Percentiles rank a stretch among this genome's conserved stretches.
Evolutionary conservation across 257 asterid species (phyloP).

Genomic region (Thymus mandschuricus): DNA sequence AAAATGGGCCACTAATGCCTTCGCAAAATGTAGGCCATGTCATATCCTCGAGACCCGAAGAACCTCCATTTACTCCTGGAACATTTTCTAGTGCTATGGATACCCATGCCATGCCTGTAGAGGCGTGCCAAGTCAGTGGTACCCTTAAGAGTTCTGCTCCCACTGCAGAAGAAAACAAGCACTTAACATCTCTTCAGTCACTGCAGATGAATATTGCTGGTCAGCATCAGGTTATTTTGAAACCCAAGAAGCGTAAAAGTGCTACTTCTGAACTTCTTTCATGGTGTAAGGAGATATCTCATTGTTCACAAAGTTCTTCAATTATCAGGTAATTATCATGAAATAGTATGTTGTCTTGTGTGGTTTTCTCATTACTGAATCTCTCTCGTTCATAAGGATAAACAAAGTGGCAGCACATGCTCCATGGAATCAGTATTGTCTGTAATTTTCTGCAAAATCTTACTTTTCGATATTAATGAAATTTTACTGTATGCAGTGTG

Average conservation of each 20-base stretch:
- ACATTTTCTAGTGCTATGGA: constrained; percentile 50
- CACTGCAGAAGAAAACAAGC: constrained; percentile 34
- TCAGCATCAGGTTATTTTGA: constrained; percentile 44
- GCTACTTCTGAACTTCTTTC: constrained; percentile 54
- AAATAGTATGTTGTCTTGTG: constrained; percentile 7
- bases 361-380: neutral
- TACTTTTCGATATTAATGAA: constrained; percentile 33
- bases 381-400: neutral
- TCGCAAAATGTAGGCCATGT: constrained; percentile 43
- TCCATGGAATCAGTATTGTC: constrained; percentile 7
- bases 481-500: constrained; percentile 54
- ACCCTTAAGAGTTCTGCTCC: constrained; percentile 41
- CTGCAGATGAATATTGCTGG: constrained; percentile 37
- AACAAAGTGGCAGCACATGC: constrained; percentile 9
- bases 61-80: constrained; percentile 47
- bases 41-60: constrained; percentile 46
- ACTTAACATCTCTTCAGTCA: constrained; percentile 42
- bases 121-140: constrained; percentile 42
- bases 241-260: constrained; percentile 68
- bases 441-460: constrained; percentile 21
- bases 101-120: constrained; percentile 44
- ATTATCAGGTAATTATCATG: constrained; percentile 55
- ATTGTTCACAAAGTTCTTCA: constrained; percentile 44
- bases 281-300: constrained; percentile 69
- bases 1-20: constrained; percentile 56